Evolutionary conservation across 768 basidiomycete species (phyloP).

Genomic region (Galerina sulciceps): DNA sequence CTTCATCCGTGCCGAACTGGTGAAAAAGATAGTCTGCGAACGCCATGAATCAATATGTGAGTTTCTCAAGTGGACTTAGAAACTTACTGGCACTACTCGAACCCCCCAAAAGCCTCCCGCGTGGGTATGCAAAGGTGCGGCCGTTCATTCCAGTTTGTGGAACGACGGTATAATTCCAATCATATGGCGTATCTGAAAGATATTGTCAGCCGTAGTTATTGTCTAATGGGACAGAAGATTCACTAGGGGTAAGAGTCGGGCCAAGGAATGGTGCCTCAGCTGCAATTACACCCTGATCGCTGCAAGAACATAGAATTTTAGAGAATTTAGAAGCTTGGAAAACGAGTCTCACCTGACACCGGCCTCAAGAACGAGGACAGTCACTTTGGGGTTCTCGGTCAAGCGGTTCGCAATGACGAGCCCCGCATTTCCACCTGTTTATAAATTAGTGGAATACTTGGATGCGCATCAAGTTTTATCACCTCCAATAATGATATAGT

Average conservation of each 20-base stretch:
- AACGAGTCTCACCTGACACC: neutral
- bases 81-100: slow-evolving; percentile 10
- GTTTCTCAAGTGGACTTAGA: too few species aligned
- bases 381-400: slow-evolving; percentile 2
- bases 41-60: too few species aligned
- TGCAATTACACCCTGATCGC: slow-evolving; percentile 1
- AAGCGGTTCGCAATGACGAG: slow-evolving; percentile 12
- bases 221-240: neutral
- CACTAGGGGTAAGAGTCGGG: slow-evolving; percentile 4
- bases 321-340: neutral
- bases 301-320: neutral
- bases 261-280: slow-evolving; percentile 4
- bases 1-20: slow-evolving; percentile 37
- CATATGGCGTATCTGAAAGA: slow-evolving; percentile 8
- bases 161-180: slow-evolving; percentile 12
- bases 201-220: too few species aligned
- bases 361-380: slow-evolving; percentile 4
- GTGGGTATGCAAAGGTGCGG: slow-evolving; percentile 9
- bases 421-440: slow-evolving; percentile 7
- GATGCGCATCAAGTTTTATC: neutral
- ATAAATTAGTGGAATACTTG: neutral
- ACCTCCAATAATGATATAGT: slow-evolving; percentile 12
- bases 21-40: slow-evolving; percentile 26
- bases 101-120: slow-evolving; percentile 8
- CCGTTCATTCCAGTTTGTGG: slow-evolving; percentile 8